Evolutionary conservation across 2,329 filamentous ascomycete genomes (phyloP), one percentile per base, ranked within the genome.

Genomic region (Coleophoma eucalyptorum): DNA sequence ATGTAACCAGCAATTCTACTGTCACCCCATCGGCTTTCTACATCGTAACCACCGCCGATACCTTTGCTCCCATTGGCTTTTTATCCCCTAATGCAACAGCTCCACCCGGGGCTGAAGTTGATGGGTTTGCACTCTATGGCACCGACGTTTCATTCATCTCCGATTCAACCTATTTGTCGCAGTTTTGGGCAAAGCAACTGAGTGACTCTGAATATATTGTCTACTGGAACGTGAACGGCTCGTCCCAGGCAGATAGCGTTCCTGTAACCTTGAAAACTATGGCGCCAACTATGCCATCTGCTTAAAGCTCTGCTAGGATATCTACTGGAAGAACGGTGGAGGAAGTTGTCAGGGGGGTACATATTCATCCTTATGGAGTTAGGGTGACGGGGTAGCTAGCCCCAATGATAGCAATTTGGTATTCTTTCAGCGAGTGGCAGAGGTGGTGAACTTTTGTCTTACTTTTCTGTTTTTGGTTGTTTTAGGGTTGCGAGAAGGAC

Each of bases 81-180:
- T 49, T 50, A 20, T 49, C 46, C 16, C 41, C 48, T 2, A 62
- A 59, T 33, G 46, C 47, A 13, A 55, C 55, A 2, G 46, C 52
- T 5, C 21, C 53, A 12, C n/a, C 43, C 11, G 45, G 48, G 20
- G 48, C 49, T 7, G 35, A 44, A 3, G 58, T 57, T 3, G 48
- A 38, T 16, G 60, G 59, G 7, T 66, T 68, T 48, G 57, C 58
- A 3, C 48, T 66, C 32, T 67, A 63, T 45, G 65, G 64, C 5
- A 52, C 54, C 15, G 58, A 53, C 47, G 64, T 60, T 2, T 62
- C 62, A 44, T 59, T 58, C 49, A 54, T 57, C 4, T 35, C 45
- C 20, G 51, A 49, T 2, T 47, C 43, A 1, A 49, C 40, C 7
- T 51, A 58, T 19, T 44, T 56, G 43, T 49, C 50, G 26, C 54